Evolutionary conservation across 345 rosid genomes (phyloP), one percentile per base, ranked within the genome.

Genomic region (Citrus inodora): DNA sequence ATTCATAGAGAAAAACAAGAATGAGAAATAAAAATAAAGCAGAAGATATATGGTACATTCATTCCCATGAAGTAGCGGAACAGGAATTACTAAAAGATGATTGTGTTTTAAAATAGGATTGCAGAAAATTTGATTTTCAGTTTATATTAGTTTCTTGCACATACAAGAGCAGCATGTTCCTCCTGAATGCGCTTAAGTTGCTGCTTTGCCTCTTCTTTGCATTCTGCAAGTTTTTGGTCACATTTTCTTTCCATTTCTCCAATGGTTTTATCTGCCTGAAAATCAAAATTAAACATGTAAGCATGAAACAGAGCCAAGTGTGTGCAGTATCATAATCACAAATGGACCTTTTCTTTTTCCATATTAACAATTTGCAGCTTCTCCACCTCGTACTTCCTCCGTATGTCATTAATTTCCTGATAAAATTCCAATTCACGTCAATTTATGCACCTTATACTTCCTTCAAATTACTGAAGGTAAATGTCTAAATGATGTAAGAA

Each of bases 361-460:
- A 80, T 74, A 76, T 83, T 85, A 59, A 88, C 79, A 78, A 90
- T 86, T 71, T 92, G 92, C 68, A 80, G 91, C 90, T 92, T 89
- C 90, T 92, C 98, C 58, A 81, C 82, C n/a, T 93, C 99, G 79
- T 89, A 93, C 80, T 87, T 95, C 86, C 87, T 92, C 84, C 90
- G 83, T 63, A 95, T 92, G 60, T 92, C 98, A 80, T 90, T 91
- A 79, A 95, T 93, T 76, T 94, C 99, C 98, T 95, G 78, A 72
- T 35, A 35, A 79, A 68, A 63, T n/a, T 80, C 77, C 76, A 71
- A n/a, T 16, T 24, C 33, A 25, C 60, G 66, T 82, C 79, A 82
- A 73, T 33, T 25, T 37, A 11, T 38, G 38, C 69, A 75, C 33
- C 30, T 30, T n/a, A 65, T 67, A 73, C 33, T 65, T 69, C 74